These are phyloP conservation scores for Platanthera guangdongensis DNA, from an alignment of 106 monocot genomes.

Conservation along the genomic window DNA sequence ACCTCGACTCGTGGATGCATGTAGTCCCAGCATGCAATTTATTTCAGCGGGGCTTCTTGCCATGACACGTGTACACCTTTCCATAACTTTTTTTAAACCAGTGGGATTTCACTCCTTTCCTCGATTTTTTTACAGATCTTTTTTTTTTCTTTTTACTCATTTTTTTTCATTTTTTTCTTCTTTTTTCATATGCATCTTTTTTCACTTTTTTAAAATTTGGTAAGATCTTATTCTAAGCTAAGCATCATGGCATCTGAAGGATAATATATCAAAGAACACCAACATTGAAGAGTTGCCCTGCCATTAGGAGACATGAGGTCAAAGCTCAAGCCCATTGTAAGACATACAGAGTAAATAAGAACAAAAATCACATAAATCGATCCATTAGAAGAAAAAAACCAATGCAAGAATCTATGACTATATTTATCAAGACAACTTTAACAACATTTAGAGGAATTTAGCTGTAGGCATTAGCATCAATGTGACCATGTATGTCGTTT, in stretches of 20 bases:
- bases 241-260: slow-evolving; percentile 15
- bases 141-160: not conserved
- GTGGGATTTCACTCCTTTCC: not conserved
- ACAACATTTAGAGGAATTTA: not conserved
- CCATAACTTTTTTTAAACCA: not conserved
- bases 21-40: not conserved
- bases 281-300: slow-evolving; percentile 23
- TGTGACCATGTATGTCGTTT: not conserved
- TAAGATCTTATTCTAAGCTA: slow-evolving; percentile 5
- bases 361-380: not conserved
- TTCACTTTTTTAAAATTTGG: slow-evolving; percentile 1
- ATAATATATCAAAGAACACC: slow-evolving; percentile 10
- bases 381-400: not conserved
- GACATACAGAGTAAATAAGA: not conserved
- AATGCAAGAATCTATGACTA: not conserved
- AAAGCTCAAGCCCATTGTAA: slow-evolving; percentile 11
- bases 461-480: not conserved
- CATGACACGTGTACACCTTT: not conserved
- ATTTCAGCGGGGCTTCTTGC: not conserved
- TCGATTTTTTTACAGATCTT: not conserved
- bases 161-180: not conserved
- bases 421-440: not conserved
- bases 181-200: slow-evolving; percentile 6
- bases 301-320: slow-evolving; percentile 11
- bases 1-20: slow-evolving; percentile 1